Evolutionary conservation across 768 basidiomycete species (phyloP).

Genomic region (Lentinula sp.): DNA sequence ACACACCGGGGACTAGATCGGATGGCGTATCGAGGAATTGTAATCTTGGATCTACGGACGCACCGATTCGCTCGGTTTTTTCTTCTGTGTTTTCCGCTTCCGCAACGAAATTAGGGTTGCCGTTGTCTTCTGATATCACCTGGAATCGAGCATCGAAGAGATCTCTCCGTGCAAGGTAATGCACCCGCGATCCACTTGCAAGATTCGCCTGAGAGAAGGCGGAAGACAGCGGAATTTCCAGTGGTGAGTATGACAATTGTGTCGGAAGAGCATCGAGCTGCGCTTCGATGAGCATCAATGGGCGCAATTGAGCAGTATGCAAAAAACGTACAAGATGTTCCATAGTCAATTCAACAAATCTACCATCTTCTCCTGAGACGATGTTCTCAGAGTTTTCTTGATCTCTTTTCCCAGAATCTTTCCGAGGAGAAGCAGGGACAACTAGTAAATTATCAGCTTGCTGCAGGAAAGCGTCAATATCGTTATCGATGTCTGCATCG

Average conservation of each 20-base stretch:
- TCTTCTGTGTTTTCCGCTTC: conserved; percentile 18
- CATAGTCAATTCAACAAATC: neutral
- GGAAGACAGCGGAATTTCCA: neutral
- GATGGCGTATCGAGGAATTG: conserved; percentile 77
- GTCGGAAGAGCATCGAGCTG: neutral
- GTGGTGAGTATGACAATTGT: neutral
- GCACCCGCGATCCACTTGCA: neutral
- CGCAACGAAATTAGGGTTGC: conserved; percentile 16
- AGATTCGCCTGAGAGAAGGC: no score
- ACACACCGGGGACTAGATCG: conserved; percentile 86
- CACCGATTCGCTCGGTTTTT: conserved; percentile 5
- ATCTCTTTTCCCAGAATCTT: no score
- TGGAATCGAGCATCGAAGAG: conserved; percentile 97
- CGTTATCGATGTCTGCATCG: neutral
- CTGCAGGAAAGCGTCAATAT: neutral
- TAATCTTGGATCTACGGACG: conserved; percentile 28
- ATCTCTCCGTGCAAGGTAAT: conserved; percentile 68
- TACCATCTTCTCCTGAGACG: neutral
- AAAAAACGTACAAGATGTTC: neutral
- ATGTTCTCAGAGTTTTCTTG: no score
- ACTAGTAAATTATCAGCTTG: neutral
- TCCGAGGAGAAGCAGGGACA: neutral
- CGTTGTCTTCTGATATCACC: conserved; percentile 53
- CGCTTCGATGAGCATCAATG: neutral
- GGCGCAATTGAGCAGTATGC: neutral